Evolutionary conservation across 2,329 filamentous ascomycete species (phyloP).

Genomic region (Neofusicoccum laricinum): DNA sequence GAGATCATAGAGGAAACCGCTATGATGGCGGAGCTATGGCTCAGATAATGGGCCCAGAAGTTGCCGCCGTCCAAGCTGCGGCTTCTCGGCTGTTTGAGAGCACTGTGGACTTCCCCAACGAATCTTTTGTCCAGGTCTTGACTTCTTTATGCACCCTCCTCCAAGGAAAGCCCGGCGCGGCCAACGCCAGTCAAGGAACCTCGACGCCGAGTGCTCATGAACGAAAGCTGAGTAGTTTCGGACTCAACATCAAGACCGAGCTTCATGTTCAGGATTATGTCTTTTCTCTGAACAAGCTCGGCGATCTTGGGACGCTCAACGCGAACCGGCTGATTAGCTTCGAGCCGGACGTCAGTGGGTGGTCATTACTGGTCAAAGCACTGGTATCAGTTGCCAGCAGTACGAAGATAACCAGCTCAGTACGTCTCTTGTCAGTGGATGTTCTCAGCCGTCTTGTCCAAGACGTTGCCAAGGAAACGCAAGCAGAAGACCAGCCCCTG

Average conservation of each 20-base stretch:
- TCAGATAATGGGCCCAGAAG: slow-evolving; percentile 65
- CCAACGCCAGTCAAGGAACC: slow-evolving; percentile 20
- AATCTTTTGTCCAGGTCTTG: slow-evolving; percentile 75
- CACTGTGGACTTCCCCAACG: slow-evolving; percentile 84
- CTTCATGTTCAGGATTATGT: slow-evolving; percentile 44
- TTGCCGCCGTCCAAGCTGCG: slow-evolving; percentile 84
- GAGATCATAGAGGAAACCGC: slow-evolving; percentile 22
- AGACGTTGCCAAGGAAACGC: slow-evolving; percentile 51
- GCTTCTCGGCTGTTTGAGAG: slow-evolving; percentile 85
- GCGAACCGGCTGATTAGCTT: slow-evolving; percentile 64
- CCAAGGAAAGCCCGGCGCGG: slow-evolving; percentile 28
- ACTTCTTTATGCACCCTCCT: slow-evolving; percentile 72
- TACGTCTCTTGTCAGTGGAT: slow-evolving; percentile 49
- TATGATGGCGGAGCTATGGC: slow-evolving; percentile 24
- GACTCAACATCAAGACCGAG: slow-evolving; percentile 36
- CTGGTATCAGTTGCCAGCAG: slow-evolving; percentile 49
- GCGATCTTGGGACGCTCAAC: slow-evolving; percentile 45
- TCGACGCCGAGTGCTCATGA: neutral
- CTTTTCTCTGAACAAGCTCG: slow-evolving; percentile 49
- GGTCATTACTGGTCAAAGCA: slow-evolving; percentile 63
- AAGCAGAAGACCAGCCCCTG: slow-evolving; percentile 43
- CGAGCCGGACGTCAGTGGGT: slow-evolving; percentile 68
- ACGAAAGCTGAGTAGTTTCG: slow-evolving; percentile 1
- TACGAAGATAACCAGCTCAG: slow-evolving; percentile 37
- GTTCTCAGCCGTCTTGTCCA: slow-evolving; percentile 48